Base-by-base conservation (phyloP, 2,329 filamentous ascomycete species). In the Teratosphaeria epicoccoides region DNA sequence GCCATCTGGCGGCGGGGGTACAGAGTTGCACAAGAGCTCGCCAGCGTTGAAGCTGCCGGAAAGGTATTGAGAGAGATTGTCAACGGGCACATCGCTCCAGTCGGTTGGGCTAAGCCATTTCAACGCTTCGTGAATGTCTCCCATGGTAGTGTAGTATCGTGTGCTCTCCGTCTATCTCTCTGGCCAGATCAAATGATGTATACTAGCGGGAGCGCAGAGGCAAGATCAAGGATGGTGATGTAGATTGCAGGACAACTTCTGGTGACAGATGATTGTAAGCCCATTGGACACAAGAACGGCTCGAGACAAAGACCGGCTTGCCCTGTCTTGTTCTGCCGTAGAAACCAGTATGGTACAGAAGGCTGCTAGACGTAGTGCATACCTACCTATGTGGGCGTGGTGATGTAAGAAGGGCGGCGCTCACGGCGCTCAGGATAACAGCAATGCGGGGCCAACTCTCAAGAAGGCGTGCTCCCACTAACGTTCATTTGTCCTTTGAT, bases 21-120 rank as follows among this genome's bases (percentile, higher is more conserved):
- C 79, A 5, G 88, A 91, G 63, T 90, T 86, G 60, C 86, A 73
- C 51, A 94, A 78, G 17, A 84, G 73, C 61, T 88, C 84, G 20
- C 82, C 81, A 54, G 85, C 68, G n/a, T 67, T 54, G 59, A 76
- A 72, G 49, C 68, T 64, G 4, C 68, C 60, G 29, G 63, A 59
- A 45, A 76, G 61, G 57, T 70, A 76, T 33, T 58, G 52, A 9
- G 63, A 49, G 24, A 76, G 70, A 47, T 68, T 60, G 53, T 67
- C 62, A n/a, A 46, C 48, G 20, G 74, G 74, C 25, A 76, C 63
- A 25, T 75, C 71, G 56, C 59, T 57, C 60, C 71, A 76, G 49
- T 72, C 67, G 46, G 70, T 69, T 1, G 73, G 73, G 5, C 67
- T 62, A 25, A 77, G 69, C 37, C 60, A 62, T 51, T 68, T 66